Percentiles rank a stretch among this genome's conserved stretches.
These are phyloP conservation scores for Vaccinium myrtillus DNA, from an alignment of 148 eudicot genomes.

Conservation along the genomic window DNA sequence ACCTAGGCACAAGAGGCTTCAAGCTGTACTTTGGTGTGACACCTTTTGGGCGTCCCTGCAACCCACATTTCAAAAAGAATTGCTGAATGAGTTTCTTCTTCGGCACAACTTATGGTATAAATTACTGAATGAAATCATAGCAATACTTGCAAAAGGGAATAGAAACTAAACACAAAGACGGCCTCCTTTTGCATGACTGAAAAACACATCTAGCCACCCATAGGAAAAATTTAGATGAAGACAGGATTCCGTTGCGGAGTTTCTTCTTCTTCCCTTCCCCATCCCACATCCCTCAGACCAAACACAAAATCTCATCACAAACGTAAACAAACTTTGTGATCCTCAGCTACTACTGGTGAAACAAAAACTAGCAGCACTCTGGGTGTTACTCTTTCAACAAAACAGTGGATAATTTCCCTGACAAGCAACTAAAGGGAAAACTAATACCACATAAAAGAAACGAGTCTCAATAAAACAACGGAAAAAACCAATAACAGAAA, in stretches of 20 bases:
- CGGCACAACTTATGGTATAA: not conserved
- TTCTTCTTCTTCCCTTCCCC: not conserved
- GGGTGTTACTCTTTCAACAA: not conserved
- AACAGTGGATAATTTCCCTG: not conserved
- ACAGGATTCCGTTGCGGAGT: not conserved
- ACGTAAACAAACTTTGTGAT: not conserved
- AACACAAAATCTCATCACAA: not conserved
- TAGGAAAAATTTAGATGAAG: not conserved
- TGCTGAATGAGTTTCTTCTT: not conserved
- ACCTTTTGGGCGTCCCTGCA: constrained; percentile 79
- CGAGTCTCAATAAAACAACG: not conserved
- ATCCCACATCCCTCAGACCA: not conserved
- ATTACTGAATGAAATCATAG: not conserved
- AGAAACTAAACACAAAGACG: not conserved
- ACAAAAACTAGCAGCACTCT: not conserved
- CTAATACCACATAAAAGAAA: not conserved
- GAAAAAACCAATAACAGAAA: not conserved
- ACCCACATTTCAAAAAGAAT: not conserved
- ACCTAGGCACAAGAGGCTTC: constrained; percentile 73
- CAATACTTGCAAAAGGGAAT: not conserved
- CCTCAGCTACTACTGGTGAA: not conserved
- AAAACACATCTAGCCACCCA: not conserved
- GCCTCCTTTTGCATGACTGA: not conserved
- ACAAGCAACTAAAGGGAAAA: not conserved
- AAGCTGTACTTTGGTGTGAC: constrained; percentile 79